A percentile compares a stretch with the other conserved stretches of the same genome.
Evolutionary conservation across 1,139 yeast genomes (phyloP).

Genomic region (Candida sp.): DNA sequence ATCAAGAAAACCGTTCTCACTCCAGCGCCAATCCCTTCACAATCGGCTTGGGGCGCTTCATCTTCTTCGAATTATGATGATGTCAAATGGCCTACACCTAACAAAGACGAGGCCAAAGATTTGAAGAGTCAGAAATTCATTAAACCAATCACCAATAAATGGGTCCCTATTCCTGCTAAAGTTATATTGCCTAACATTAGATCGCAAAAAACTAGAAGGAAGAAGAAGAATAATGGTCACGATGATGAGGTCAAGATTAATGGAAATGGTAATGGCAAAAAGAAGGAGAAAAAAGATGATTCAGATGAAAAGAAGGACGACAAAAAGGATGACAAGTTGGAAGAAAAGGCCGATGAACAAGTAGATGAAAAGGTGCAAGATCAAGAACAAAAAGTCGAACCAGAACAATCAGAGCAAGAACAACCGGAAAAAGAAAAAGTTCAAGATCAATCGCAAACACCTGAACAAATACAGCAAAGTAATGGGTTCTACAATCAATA

Average conservation of each 20-base stretch:
- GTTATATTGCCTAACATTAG: slow-evolving; percentile 48
- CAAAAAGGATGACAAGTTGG: slow-evolving; percentile 1
- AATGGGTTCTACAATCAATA: neutral
- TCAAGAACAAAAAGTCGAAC: slow-evolving; percentile 1
- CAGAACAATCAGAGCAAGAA: slow-evolving; percentile 1
- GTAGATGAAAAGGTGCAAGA: slow-evolving; percentile 2
- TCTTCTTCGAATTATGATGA: slow-evolving; percentile 37
- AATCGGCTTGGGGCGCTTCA: slow-evolving; percentile 65
- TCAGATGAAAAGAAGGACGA: slow-evolving; percentile 1
- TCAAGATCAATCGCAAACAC: slow-evolving; percentile 4
- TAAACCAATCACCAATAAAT: slow-evolving; percentile 69
- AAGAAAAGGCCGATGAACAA: slow-evolving; percentile 2
- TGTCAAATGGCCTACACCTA: slow-evolving; percentile 61
- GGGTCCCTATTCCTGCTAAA: slow-evolving; percentile 86
- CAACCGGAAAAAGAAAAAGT: neutral
- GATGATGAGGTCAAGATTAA: slow-evolving; percentile 3
- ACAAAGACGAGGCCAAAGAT: slow-evolving; percentile 20
- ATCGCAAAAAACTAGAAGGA: slow-evolving; percentile 20
- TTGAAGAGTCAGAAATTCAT: slow-evolving; percentile 42
- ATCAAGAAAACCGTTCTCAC: slow-evolving; percentile 44
- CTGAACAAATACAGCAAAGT: slow-evolving; percentile 3
- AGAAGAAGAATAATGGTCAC: slow-evolving; percentile 18
- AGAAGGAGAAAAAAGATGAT: slow-evolving; percentile 1
- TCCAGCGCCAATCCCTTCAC: slow-evolving; percentile 76
- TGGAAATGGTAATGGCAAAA: neutral